These are phyloP conservation scores for Raphanus hybrid DNA, from an alignment of 441 rosid species.

Conservation along the genomic window DNA sequence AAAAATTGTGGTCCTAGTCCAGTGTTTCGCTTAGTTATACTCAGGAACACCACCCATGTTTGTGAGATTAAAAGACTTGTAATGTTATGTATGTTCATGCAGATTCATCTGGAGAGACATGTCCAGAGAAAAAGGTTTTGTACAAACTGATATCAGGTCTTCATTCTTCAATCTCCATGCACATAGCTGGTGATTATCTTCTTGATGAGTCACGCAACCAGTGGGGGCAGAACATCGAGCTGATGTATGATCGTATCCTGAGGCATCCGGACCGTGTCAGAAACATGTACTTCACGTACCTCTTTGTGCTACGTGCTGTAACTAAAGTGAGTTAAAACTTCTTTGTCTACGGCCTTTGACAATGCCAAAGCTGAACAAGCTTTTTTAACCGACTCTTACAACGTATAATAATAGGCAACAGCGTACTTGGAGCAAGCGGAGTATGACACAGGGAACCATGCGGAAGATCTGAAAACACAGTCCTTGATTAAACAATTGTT, in stretches of 20 bases:
- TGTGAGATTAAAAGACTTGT: background rate
- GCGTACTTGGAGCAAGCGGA: conserved; percentile 90
- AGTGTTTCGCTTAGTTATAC: too few relatives aligned
- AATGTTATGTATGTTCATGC: conserved; percentile 30
- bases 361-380: conserved; percentile 2
- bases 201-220: conserved; percentile 72
- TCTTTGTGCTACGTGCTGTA: conserved; percentile 88
- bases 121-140: conserved; percentile 81
- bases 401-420: conserved; percentile 58
- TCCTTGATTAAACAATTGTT: conserved; percentile 77
- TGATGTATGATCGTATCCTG: conserved; percentile 82
- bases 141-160: conserved; percentile 95
- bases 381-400: background rate
- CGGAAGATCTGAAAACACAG: conserved; percentile 78
- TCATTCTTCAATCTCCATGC: conserved; percentile 89
- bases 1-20: too few relatives aligned
- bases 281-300: conserved; percentile 86
- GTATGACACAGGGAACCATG: conserved; percentile 76
- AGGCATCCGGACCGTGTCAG: conserved; percentile 81
- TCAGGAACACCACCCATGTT: too few relatives aligned
- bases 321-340: conserved; percentile 65
- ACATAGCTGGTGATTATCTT: conserved; percentile 82
- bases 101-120: conserved; percentile 82
- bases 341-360: background rate
- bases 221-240: conserved; percentile 84